Evolutionary conservation across 352 stramenopile species (phyloP).

Genomic region (Pythium vanterpoolii): DNA sequence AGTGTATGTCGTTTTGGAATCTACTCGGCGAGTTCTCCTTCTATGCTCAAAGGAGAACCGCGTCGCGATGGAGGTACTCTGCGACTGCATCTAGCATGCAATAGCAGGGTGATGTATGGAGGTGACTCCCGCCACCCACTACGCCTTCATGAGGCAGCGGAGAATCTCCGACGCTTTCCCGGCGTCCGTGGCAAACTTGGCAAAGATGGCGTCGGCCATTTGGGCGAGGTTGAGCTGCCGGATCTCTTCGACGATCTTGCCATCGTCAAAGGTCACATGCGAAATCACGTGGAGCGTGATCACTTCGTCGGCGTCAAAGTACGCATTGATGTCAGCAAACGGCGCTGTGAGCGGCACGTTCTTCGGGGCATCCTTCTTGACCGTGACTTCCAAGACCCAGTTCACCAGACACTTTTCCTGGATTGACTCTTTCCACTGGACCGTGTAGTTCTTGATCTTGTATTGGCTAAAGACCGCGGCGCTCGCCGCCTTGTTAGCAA

Average conservation of each 20-base stretch:
- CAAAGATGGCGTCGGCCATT: slow-evolving; percentile 48
- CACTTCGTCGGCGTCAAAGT: slow-evolving; percentile 48
- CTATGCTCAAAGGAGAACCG: not conserved
- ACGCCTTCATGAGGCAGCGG: slow-evolving; percentile 41
- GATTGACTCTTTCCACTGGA: slow-evolving; percentile 70
- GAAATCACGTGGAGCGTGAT: slow-evolving; percentile 73
- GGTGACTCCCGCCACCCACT: slow-evolving; percentile 14
- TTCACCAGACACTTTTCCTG: slow-evolving; percentile 74
- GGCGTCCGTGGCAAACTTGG: slow-evolving; percentile 51
- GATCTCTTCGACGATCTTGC: slow-evolving; percentile 76
- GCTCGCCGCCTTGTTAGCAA: slow-evolving; percentile 58
- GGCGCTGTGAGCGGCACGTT: slow-evolving; percentile 59
- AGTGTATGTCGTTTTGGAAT: slow-evolving; percentile 17
- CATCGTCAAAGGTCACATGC: slow-evolving; percentile 78
- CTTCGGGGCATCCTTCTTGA: slow-evolving; percentile 48
- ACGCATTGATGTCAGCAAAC: slow-evolving; percentile 52
- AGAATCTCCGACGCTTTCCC: slow-evolving; percentile 55
- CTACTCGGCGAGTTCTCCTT: not conserved
- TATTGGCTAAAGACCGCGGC: slow-evolving; percentile 67
- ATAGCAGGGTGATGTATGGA: slow-evolving; percentile 8
- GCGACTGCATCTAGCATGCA: slow-evolving; percentile 2
- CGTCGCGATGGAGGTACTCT: slow-evolving; percentile 6
- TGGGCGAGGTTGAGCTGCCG: slow-evolving; percentile 66
- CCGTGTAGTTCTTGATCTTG: slow-evolving; percentile 80
- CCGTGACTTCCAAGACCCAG: slow-evolving; percentile 61